Percentiles rank a stretch among this genome's conserved stretches.
Evolutionary conservation across 1,139 yeast species (phyloP).

Genomic region (Taiozyma sp.): DNA sequence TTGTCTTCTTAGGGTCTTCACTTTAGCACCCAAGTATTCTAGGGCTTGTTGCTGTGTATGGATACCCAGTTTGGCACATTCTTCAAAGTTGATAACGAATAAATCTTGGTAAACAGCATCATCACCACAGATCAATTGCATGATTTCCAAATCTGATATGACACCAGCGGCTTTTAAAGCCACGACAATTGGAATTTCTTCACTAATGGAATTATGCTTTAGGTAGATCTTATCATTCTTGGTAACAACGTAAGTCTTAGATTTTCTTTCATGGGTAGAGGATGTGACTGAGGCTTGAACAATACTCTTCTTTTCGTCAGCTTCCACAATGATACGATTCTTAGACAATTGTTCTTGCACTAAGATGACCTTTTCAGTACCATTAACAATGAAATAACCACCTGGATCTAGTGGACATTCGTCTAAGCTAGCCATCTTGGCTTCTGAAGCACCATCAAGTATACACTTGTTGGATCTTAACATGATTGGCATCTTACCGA

Average conservation of each 20-base stretch:
- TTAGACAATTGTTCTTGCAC: conserved; percentile 96
- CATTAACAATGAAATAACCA: conserved; percentile 95
- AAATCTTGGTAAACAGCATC: conserved; percentile 85
- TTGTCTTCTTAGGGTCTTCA: conserved; percentile 88
- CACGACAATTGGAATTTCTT: conserved; percentile 91
- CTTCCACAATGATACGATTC: conserved; percentile 96
- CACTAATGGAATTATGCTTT: conserved; percentile 92
- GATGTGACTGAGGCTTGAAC: conserved; percentile 98
- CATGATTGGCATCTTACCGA: conserved; percentile 98
- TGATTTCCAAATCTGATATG: conserved; percentile 85
- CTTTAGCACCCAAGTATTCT: conserved; percentile 84
- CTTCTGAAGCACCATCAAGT: conserved; percentile 69
- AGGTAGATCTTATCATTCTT: conserved; percentile 85
- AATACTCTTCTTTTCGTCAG: conserved; percentile 88
- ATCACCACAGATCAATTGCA: conserved; percentile 91
- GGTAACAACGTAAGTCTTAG: conserved; percentile 92
- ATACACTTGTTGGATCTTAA: conserved; percentile 88
- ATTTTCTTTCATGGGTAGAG: conserved; percentile 95
- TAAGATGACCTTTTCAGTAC: conserved; percentile 94
- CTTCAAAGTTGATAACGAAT: conserved; percentile 91
- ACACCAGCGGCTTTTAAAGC: conserved; percentile 95
- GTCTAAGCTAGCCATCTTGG: conserved; percentile 79
- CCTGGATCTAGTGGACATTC: conserved; percentile 99
- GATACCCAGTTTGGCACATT: conserved; percentile 79
- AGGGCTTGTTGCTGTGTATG: conserved; percentile 93